A percentile compares a stretch with the other conserved stretches of the same genome.
These are phyloP conservation scores for Argentina anserina DNA, from an alignment of 306 rosid genomes.

Conservation along the genomic window DNA sequence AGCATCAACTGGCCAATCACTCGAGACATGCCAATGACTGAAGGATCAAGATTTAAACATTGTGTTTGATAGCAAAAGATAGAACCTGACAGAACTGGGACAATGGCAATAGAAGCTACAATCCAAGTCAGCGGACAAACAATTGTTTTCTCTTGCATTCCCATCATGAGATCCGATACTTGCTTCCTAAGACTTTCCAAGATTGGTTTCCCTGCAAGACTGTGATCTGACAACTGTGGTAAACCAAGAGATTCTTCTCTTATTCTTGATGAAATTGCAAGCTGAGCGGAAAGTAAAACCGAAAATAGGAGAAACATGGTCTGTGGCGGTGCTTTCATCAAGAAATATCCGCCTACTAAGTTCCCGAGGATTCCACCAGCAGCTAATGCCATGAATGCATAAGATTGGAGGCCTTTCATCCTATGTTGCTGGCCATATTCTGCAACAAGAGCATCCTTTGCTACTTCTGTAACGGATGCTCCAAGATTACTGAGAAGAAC, in stretches of 20 bases:
- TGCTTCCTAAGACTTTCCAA: slow-evolving; percentile 49
- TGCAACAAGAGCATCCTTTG: slow-evolving; percentile 89
- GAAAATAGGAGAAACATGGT: slow-evolving; percentile 60
- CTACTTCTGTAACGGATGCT: slow-evolving; percentile 85
- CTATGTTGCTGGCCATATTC: slow-evolving; percentile 72
- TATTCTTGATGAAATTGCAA: slow-evolving; percentile 49
- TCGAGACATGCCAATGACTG: slow-evolving; percentile 63
- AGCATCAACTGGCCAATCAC: slow-evolving; percentile 77
- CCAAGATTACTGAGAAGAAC: slow-evolving; percentile 84
- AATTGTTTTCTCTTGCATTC: slow-evolving; percentile 44
- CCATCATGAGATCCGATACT: slow-evolving; percentile 42
- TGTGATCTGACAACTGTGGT: slow-evolving; percentile 29
- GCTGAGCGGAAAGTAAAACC: slow-evolving; percentile 48
- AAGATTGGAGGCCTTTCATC: slow-evolving; percentile 68
- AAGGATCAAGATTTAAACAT: slow-evolving; percentile 65
- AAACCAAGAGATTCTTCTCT: slow-evolving; percentile 71
- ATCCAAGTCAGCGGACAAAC: slow-evolving; percentile 64
- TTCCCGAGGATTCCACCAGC: slow-evolving; percentile 86
- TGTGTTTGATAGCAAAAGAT: slow-evolving; percentile 86
- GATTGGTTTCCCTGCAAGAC: slow-evolving; percentile 33
- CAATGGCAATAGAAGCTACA: slow-evolving; percentile 64
- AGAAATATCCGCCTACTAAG: slow-evolving; percentile 66
- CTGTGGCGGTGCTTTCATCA: slow-evolving; percentile 55
- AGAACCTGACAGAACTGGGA: slow-evolving; percentile 78
- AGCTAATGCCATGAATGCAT: slow-evolving; percentile 82